phyloP scores from a whole-genome alignment of 2,329 filamentous ascomycete species.

The Pseudogymnoascus sp. region DNA sequence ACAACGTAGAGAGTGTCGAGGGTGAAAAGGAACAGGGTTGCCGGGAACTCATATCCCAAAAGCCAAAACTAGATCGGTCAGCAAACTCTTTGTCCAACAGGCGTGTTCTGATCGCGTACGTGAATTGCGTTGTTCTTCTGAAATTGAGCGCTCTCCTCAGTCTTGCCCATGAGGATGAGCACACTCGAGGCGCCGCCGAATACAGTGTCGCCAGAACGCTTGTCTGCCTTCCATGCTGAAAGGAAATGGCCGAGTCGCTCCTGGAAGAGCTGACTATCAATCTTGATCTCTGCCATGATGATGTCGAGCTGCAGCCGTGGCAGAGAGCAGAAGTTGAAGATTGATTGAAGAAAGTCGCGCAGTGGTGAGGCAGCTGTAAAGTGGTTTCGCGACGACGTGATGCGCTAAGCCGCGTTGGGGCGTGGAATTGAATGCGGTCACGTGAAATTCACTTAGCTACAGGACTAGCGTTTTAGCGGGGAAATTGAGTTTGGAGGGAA shows the following conservation, averaged over 20 bases:
- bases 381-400: constrained; percentile 9
- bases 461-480: not conserved
- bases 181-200: constrained; percentile 86
- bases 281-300: constrained; percentile 69
- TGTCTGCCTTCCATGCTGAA: constrained; percentile 92
- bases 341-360: constrained; percentile 3
- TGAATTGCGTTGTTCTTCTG: constrained; percentile 96
- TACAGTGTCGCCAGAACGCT: constrained; percentile 73
- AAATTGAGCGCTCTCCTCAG: constrained; percentile 77
- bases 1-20: constrained; percentile 82
- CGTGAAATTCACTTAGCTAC: not conserved
- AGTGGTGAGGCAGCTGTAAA: constrained; percentile 1
- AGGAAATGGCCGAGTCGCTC: constrained; percentile 83
- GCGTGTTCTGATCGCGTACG: constrained; percentile 45
- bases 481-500: not conserved
- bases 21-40: constrained; percentile 88
- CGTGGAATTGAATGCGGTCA: not conserved
- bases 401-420: not conserved
- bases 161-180: constrained; percentile 88
- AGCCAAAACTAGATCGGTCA: constrained; percentile 72
- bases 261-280: constrained; percentile 89
- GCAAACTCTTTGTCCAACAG: constrained; percentile 13
- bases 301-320: constrained; percentile 2
- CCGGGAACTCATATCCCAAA: constrained; percentile 95
- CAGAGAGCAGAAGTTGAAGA: not conserved